Base-by-base conservation (phyloP, 2,329 filamentous ascomycete genomes). In the Nothophoma quercina region DNA sequence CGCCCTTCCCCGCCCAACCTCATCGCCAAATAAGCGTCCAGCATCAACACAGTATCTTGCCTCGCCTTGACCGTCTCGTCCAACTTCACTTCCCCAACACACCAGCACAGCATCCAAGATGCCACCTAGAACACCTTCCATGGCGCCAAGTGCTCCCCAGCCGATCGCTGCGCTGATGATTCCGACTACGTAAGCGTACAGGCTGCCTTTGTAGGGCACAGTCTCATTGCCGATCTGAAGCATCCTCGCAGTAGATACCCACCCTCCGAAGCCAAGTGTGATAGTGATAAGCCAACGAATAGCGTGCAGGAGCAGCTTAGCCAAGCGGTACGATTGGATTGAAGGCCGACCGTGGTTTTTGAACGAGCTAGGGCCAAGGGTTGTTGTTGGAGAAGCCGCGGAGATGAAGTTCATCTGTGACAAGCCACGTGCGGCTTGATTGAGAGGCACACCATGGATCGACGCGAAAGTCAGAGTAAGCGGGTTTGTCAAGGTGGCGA, bases 151-250 rank as follows among this genome's bases (percentile, higher is more conserved):
- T 1, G 98, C 88, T 5, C 91, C 92, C 87, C 95, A 99, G 7
- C 95, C 95, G 63, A 99, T 97, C 47, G 93, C 92, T 55, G 90
- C 91, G 13, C 95, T 95, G 62, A 98, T 88, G 58, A 99, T 75
- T 8, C 93, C 95, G 18, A 99, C 91, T 1, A 98, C 85, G 69
- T 98, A 99, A 2, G 93, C 95, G 72, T 99, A 99, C 19, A 95
- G 81, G 65, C 91, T 96, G 7, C 95, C 95, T 36, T 85, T 85
- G 42, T 74, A 77, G 39, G 50, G 74, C 64, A 57, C 74, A 57
- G 40, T 50, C 74, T 86, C 54, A 78, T 77, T 68, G 77, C 70
- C 79, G 16, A 95, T 79, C 43, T 83, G 80, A 4, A 97, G 79
- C 74, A 89, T 88, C 58, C 91, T 87, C 9, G 95, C 93, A 28